These are phyloP conservation scores for Diatrype stigma DNA, from an alignment of 2,329 filamentous ascomycete genomes.

Conservation along the genomic window DNA sequence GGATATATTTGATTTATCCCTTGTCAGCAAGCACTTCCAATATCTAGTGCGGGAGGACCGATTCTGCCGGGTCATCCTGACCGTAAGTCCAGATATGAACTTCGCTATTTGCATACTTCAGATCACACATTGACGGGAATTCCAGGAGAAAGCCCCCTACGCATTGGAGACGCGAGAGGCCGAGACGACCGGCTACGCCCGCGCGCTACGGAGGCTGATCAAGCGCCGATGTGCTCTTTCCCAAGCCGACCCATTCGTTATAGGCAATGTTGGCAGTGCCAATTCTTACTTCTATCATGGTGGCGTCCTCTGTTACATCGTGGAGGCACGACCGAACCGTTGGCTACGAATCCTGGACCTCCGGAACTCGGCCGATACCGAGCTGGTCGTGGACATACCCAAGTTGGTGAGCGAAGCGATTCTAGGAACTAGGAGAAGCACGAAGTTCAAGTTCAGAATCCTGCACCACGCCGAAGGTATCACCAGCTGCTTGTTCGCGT, in stretches of 20 bases:
- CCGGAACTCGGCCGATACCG: constrained; percentile 41
- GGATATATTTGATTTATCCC: constrained; percentile 54
- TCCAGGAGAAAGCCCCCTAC: constrained; percentile 29
- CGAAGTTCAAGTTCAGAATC: constrained; percentile 46
- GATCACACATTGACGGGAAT: constrained; percentile 13
- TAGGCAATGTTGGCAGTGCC: constrained; percentile 55
- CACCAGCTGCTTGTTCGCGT: constrained; percentile 53
- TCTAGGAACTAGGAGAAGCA: constrained; percentile 28
- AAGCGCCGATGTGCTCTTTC: constrained; percentile 59
- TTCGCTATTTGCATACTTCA: constrained; percentile 13
- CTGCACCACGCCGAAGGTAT: constrained; percentile 55
- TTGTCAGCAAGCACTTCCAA: constrained; percentile 47
- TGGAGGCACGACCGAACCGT: constrained; percentile 33
- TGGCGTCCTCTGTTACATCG: constrained; percentile 63
- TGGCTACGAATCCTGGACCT: constrained; percentile 57
- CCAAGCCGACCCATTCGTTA: constrained; percentile 57
- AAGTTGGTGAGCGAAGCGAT: constrained; percentile 33
- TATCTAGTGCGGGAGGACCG: constrained; percentile 48
- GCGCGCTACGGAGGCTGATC: constrained; percentile 55
- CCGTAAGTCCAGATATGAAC: constrained; percentile 39
- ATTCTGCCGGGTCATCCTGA: constrained; percentile 53
- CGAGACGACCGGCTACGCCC: constrained; percentile 36
- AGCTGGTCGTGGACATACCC: constrained; percentile 54
- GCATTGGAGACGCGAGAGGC: constrained; percentile 31
- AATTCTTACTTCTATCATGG: constrained; percentile 59